phyloP scores from a whole-genome alignment of 257 asterid genomes.

The Solanum dulcamara region DNA sequence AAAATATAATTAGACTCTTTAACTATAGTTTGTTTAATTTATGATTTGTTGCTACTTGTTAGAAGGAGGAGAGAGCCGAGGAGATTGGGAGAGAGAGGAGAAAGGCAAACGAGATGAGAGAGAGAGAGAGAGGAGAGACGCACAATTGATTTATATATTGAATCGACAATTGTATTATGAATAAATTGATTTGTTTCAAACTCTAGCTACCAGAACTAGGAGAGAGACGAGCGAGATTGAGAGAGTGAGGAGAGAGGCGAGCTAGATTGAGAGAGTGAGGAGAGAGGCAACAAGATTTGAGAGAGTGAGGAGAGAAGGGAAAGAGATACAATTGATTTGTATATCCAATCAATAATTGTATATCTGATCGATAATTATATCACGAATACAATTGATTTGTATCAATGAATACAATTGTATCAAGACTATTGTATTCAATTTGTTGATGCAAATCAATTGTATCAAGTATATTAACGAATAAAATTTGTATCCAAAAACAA shows the following conservation, averaged over 20 bases:
- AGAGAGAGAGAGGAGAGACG: too few relatives aligned
- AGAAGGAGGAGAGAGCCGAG: too few relatives aligned
- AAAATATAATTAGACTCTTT: too few relatives aligned
- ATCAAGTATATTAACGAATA: fast-evolving
- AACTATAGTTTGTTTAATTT: too few relatives aligned
- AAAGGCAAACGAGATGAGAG: fast-evolving
- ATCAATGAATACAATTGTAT: neutral
- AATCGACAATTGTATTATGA: too few relatives aligned
- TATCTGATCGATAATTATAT: neutral
- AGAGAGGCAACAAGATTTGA: fast-evolving
- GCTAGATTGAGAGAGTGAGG: fast-evolving
- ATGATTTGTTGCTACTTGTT: too few relatives aligned
- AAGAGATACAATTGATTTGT: neutral
- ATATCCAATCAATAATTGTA: neutral
- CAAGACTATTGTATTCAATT: neutral
- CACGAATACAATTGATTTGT: neutral
- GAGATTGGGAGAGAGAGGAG: too few relatives aligned
- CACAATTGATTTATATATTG: neutral
- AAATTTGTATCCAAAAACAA: neutral
- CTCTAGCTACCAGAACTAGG: neutral
- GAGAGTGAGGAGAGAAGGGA: neutral
- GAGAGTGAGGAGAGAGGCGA: neutral
- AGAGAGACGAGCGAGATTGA: neutral
- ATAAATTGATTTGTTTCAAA: neutral
- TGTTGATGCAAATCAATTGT: neutral